Base-by-base conservation (phyloP, 2,329 filamentous ascomycete species). In the Pyrenochaeta sp. region DNA sequence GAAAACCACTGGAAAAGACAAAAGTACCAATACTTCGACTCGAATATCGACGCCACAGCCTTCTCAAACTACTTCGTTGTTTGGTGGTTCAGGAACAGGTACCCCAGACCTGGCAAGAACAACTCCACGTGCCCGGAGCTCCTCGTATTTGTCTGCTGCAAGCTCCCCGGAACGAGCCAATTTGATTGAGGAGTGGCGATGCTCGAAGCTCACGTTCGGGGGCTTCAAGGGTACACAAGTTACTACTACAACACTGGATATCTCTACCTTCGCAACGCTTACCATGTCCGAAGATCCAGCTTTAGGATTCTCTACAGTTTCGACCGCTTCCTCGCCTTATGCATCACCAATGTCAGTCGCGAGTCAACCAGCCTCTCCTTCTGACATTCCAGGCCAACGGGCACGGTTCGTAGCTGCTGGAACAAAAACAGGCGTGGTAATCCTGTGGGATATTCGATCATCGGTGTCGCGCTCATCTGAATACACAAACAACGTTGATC, bases 361-460 rank as follows among this genome's bases (percentile, higher is more conserved):
- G 69, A 81, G 67, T 65, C 78, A 73, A 59, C 76, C 72, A 46
- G 73, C 68, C 49, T 80, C 66, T 51, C 69, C 77, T 18, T 69
- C 77, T 4, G 90, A 96, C 58, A 86, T 97, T 27, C 94, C 94
- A 3, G 95, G 95, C 5, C 90, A 92, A 53, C 86, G 93, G 57
- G 90, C 90, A 53, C 89, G 94, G 11, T 85, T 96, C 37, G 72
- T 98, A 32, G 91, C 90, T 15, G 78, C 92, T 41, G 95, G 95
- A 15, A 98, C 93, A 0, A 87, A 86, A 48, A 85, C 81, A 9
- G 95, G 95, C 0, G 81, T 81, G n/a, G 81, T 98, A 6, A 76
- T 95, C 7, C 76, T 96, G 1, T 99, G 93, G 92, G 90, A 99
- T 68, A 84, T 91, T 64, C 89, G 95, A 48, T 87, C 89, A 23